Percentiles rank a stretch among this genome's conserved stretches.
Evolutionary conservation across 257 asterid species (phyloP).

Genomic region (Solanum pinnatisectum): DNA sequence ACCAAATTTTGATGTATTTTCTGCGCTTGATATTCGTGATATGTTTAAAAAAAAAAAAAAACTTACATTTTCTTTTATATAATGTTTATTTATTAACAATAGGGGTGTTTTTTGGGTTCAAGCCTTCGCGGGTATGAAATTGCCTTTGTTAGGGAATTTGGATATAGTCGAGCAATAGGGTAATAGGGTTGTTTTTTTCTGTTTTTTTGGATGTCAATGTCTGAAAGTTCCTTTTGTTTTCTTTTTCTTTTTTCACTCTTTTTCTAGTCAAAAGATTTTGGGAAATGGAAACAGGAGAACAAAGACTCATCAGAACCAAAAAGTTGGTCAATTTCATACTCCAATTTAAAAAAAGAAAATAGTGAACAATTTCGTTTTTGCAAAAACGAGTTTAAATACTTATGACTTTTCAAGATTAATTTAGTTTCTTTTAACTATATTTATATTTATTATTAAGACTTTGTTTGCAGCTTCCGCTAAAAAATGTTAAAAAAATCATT

Average conservation of each 20-base stretch:
- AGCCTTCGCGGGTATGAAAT: fast-evolving
- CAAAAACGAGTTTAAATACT: background rate
- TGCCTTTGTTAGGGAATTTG: no score
- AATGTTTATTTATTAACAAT: background rate
- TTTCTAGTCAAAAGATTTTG: background rate
- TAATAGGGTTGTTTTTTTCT: no score
- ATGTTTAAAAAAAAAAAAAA: background rate
- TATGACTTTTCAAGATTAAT: background rate
- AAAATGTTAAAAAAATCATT: background rate
- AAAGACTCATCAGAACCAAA: background rate
- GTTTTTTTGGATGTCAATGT: background rate
- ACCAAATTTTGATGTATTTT: background rate
- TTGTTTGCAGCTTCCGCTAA: background rate
- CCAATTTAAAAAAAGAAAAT: background rate
- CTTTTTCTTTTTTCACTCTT: no score
- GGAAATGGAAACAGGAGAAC: background rate
- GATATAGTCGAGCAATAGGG: no score
- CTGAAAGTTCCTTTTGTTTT: background rate
- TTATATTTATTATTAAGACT: background rate
- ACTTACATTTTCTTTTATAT: background rate
- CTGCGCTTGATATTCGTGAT: background rate
- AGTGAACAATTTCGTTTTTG: background rate
- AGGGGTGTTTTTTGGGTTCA: background rate
- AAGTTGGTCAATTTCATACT: background rate
- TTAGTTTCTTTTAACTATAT: background rate